phyloP scores from a whole-genome alignment of 345 rosid species.

The Lepidium didymum region DNA sequence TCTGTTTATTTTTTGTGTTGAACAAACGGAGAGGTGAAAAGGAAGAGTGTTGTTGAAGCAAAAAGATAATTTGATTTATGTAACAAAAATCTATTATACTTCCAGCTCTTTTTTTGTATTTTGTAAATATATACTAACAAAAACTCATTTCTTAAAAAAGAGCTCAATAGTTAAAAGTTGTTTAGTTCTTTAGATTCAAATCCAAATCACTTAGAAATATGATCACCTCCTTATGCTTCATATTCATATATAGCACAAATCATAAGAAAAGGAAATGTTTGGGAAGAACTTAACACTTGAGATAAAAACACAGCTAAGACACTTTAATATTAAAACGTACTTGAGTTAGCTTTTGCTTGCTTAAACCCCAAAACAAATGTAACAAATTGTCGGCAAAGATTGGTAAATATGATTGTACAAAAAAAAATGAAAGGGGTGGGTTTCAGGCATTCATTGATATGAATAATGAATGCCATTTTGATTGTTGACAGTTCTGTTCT shows the following conservation, averaged over 20 bases:
- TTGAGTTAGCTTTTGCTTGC: not conserved
- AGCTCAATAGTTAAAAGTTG: not conserved
- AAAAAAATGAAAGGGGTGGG: slow-evolving; percentile 12
- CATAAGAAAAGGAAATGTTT: not conserved
- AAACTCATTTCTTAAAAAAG: no score
- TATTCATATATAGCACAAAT: not conserved
- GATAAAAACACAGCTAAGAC: not conserved
- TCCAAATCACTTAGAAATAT: not conserved
- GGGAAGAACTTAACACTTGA: not conserved
- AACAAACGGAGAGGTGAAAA: no score
- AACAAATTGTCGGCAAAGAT: slow-evolving; percentile 26
- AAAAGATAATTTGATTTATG: no score
- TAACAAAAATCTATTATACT: no score
- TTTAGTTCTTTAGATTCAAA: not conserved
- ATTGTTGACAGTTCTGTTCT: slow-evolving; percentile 16
- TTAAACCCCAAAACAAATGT: not conserved
- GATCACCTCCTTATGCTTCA: not conserved
- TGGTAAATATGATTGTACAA: not conserved
- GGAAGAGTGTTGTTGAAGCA: no score
- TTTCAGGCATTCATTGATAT: slow-evolving; percentile 25
- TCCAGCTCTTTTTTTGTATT: no score
- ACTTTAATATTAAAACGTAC: not conserved
- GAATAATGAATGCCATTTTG: slow-evolving; percentile 26
- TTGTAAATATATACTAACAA: no score
- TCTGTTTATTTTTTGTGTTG: no score